Conservation (phyloP, 306 rosid genomes). For the Pueraria montana region DNA sequence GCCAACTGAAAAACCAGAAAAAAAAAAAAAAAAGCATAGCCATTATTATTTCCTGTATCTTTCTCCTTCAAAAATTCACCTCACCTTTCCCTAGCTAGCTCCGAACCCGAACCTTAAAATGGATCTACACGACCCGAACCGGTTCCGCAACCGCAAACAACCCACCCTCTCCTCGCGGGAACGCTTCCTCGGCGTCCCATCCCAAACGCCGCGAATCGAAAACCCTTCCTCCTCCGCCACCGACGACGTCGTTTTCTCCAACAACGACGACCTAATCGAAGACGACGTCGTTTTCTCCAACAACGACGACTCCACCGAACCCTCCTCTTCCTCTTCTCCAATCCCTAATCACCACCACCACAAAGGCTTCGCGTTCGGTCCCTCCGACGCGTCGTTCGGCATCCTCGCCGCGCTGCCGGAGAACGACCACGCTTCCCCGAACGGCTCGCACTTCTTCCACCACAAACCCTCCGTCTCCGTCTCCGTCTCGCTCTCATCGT, state of each 20-base stretch:
- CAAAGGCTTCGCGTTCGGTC: slow-evolving; percentile 50
- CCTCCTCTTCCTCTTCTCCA: slow-evolving; percentile 54
- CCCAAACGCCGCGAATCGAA: slow-evolving; percentile 35
- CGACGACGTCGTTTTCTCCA: slow-evolving; percentile 64
- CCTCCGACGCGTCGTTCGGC: slow-evolving; percentile 72
- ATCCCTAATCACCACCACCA: slow-evolving; percentile 52
- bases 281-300: slow-evolving; percentile 77
- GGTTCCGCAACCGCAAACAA: slow-evolving; percentile 8
- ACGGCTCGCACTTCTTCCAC: slow-evolving; percentile 58
- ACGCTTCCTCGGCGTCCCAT: slow-evolving; percentile 53
- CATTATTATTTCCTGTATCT: slow-evolving; percentile 1
- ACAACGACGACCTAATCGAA: slow-evolving; percentile 70
- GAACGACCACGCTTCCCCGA: slow-evolving; percentile 54
- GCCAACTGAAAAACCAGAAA: not conserved
- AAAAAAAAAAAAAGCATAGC: slow-evolving; percentile 33
- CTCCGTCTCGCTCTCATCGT: slow-evolving; percentile 43
- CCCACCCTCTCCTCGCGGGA: slow-evolving; percentile 20
- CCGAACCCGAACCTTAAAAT: slow-evolving; percentile 24
- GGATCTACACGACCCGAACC: slow-evolving; percentile 44
- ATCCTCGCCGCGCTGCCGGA: slow-evolving; percentile 88
- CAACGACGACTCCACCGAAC: slow-evolving; percentile 56
- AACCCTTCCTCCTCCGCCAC: slow-evolving; percentile 33
- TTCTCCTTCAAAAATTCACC: not conserved
- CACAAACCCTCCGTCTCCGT: slow-evolving; percentile 51
- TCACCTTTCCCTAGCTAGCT: not conserved